Percentiles rank a stretch among this genome's conserved stretches.
Conservation (phyloP, 371 early-diverging fungal species). For the Mucor piriformis region DNA sequence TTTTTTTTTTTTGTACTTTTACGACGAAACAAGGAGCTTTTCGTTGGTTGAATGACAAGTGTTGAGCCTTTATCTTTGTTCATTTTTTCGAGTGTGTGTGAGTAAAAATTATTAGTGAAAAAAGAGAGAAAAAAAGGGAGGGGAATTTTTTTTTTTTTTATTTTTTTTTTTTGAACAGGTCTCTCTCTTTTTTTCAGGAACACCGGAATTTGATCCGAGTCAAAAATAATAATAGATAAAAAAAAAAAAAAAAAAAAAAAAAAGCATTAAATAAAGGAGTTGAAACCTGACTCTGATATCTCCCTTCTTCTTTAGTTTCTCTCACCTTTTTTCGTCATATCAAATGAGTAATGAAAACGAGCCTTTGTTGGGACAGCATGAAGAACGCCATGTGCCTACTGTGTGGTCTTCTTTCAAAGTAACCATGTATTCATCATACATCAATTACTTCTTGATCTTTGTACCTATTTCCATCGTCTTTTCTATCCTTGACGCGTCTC, state of each 20-base stretch:
- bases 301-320: not conserved
- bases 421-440: conserved; percentile 44
- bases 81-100: not conserved
- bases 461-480: conserved; percentile 82
- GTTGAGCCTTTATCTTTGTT: conserved; percentile 3
- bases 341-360: conserved; percentile 26
- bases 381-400: conserved; percentile 18
- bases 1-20: too few species aligned
- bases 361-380: conserved; percentile 26
- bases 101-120: not conserved
- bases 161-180: too few species aligned
- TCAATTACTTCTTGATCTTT: conserved; percentile 74
- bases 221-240: not conserved
- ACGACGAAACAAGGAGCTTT: not conserved
- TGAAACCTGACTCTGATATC: not conserved
- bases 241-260: not conserved
- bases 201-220: conserved; percentile 2
- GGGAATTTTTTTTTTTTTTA: too few species aligned
- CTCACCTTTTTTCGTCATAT: not conserved
- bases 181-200: not conserved
- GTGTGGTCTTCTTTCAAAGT: conserved; percentile 37
- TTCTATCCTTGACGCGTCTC: conserved; percentile 59
- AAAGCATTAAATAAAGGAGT: not conserved
- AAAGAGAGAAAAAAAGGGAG: not conserved
- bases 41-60: not conserved